Evolutionary conservation across 1,284 basidiomycete species (phyloP), one percentile per base, ranked within the genome.

Genomic region (Microbotryomycetes sp.): DNA sequence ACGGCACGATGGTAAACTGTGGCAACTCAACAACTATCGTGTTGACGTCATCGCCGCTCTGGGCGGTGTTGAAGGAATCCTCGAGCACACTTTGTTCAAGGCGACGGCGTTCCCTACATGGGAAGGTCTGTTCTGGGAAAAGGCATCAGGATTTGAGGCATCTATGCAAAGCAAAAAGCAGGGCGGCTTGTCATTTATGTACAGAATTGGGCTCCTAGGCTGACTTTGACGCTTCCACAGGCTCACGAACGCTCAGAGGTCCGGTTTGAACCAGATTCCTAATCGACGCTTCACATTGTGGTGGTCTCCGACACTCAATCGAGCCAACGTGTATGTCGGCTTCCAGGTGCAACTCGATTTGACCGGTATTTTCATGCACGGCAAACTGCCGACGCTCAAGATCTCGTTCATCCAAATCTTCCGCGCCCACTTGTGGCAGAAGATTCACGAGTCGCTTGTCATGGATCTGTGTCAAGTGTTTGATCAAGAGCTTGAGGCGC

Each of bases 361-460:
- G 67, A 97, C 94, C 26, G 94, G 91, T 74, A 76, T 78, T 59
- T 77, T 76, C 72, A 93, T 89, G 89, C 91, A 96, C 77, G 93
- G 92, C 72, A 97, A 98, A 80, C 93, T 98, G 70, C 94, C 96
- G 5, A 97, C 94, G 4, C 79, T 94, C 68, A 94, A 96, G 80
- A 96, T 97, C 77, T 93, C 89, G 77, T 85, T 94, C 78, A 99
- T 99, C 72, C 94, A 98, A 75, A 96, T 98, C 72, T 98, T 99
- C 90, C 89, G 94, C 79, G 96, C 96, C 56, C 96, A 98, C 77
- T 84, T 99, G 80, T 99, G 96, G 96, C 94, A 98, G 79, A 96
- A 94, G 79, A 91, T 88, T 84, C 73, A 75, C 84, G 82, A 66
- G 52, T 63, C 29, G 27, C 68, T 57, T 28, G 28, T 68, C 27